Conservation (phyloP, 176 grass and related monocot species). For the Cenchrus americanus region DNA sequence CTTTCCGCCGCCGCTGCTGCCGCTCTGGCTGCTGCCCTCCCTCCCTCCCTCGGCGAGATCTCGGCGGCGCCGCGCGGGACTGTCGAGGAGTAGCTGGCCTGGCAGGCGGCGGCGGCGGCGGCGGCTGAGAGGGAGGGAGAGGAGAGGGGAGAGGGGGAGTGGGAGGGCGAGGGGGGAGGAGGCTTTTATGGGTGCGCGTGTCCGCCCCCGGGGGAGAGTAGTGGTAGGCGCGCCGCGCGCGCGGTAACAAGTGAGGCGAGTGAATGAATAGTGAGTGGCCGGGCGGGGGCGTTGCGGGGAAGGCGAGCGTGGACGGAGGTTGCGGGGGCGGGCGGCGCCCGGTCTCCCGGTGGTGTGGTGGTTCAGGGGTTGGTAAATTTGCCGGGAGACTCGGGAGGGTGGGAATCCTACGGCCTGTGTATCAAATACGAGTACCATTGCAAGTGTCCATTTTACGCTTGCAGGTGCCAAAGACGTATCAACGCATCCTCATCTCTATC, state of each 20-base stretch:
- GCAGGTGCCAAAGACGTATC: too few relatives aligned
- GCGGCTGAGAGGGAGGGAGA: not conserved
- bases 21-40: conserved; percentile 5
- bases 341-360: conserved; percentile 7
- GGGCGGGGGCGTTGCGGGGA: not conserved
- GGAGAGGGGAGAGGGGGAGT: not conserved
- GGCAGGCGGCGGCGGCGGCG: conserved; percentile 16
- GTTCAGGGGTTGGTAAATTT: conserved; percentile 49
- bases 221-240: conserved; percentile 19
- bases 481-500: too few relatives aligned
- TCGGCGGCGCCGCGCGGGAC: not conserved
- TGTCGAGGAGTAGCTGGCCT: not conserved
- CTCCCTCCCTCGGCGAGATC: conserved; percentile 35
- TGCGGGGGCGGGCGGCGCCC: conserved; percentile 30
- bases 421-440: too few relatives aligned
- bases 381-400: conserved; percentile 33
- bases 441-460: too few relatives aligned
- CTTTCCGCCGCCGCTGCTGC: not conserved
- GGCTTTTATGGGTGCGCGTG: conserved; percentile 43
- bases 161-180: not conserved
- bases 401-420: not conserved
- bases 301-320: not conserved
- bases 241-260: conserved; percentile 37
- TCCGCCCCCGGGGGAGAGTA: not conserved
- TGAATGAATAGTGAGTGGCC: conserved; percentile 34